Percentiles rank a stretch among this genome's conserved stretches.
Evolutionary conservation across 306 rosid genomes (phyloP).

Genomic region (Malus fusca): DNA sequence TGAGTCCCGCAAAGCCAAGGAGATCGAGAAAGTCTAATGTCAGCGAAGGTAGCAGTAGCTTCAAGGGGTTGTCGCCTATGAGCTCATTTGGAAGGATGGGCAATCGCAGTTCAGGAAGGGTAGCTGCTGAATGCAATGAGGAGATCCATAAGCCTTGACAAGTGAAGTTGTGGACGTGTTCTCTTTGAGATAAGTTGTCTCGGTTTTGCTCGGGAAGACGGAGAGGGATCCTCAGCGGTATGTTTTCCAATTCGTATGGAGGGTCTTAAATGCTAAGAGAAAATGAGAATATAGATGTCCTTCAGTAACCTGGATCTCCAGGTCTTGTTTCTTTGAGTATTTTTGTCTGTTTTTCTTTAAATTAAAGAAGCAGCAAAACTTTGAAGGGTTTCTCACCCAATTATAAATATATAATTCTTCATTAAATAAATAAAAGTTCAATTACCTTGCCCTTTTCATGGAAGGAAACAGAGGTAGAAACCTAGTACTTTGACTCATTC

Average conservation of each 20-base stretch:
- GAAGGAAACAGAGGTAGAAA: not conserved
- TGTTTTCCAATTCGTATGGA: not conserved
- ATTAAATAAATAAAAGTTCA: conserved; percentile 1
- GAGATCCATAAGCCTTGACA: conserved; percentile 30
- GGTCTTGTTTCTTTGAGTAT: not conserved
- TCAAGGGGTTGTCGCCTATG: conserved; percentile 70
- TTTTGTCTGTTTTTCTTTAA: conserved; percentile 1
- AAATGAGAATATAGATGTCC: not conserved
- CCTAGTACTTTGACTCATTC: not conserved
- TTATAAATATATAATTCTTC: not conserved
- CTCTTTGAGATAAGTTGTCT: not conserved
- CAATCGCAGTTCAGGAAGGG: conserved; percentile 49
- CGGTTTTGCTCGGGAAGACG: conserved; percentile 6
- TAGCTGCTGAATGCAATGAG: conserved; percentile 41
- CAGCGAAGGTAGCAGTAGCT: conserved; percentile 89
- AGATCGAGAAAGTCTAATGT: conserved; percentile 68
- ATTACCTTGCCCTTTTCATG: not conserved
- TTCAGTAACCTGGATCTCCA: not conserved
- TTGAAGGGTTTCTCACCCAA: conserved; percentile 12
- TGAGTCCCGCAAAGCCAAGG: conserved; percentile 60
- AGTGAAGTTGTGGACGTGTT: conserved; percentile 6
- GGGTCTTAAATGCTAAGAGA: not conserved
- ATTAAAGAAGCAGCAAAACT: conserved; percentile 17
- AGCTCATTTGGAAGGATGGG: conserved; percentile 60
- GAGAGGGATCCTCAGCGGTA: conserved; percentile 1